phyloP scores from a whole-genome alignment of 257 asterid species.

The Salvia miltiorrhiza region DNA sequence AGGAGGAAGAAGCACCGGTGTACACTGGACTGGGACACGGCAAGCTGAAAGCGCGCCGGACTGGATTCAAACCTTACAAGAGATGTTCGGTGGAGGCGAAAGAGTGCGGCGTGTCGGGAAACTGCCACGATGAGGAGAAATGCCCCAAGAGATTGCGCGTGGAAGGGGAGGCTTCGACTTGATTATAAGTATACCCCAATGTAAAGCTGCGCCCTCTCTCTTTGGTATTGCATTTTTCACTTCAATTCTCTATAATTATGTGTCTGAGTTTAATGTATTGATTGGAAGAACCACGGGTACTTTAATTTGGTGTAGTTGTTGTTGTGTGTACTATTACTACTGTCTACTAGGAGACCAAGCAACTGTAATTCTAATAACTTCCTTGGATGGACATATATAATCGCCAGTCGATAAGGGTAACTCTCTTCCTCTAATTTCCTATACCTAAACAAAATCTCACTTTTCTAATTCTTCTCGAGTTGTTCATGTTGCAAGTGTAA shows the following conservation, averaged over 20 bases:
- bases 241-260: conserved; percentile 25
- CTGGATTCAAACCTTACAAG: conserved; percentile 95
- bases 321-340: conserved; percentile 32
- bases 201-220: conserved; percentile 17
- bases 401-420: conserved; percentile 14
- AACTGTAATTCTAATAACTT: conserved; percentile 31
- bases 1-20: conserved; percentile 42
- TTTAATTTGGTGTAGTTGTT: conserved; percentile 17
- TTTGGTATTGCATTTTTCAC: conserved; percentile 27
- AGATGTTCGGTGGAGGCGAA: conserved; percentile 89
- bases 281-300: conserved; percentile 31
- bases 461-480: neutral
- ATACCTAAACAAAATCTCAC: neutral
- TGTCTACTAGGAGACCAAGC: conserved; percentile 29
- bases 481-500: too few relatives aligned
- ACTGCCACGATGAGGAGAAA: conserved; percentile 60
- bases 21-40: conserved; percentile 40
- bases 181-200: conserved; percentile 24
- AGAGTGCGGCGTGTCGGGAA: conserved; percentile 44
- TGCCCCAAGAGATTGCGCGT: conserved; percentile 74
- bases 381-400: conserved; percentile 29
- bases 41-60: conserved; percentile 52
- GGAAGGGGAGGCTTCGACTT: conserved; percentile 61
- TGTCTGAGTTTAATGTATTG: conserved; percentile 29
- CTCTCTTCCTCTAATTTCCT: neutral